Percentiles rank a stretch among this genome's conserved stretches.
phyloP scores from a whole-genome alignment of 495 filamentous ascomycete genomes.

The Aspergillus carlsbadensis region DNA sequence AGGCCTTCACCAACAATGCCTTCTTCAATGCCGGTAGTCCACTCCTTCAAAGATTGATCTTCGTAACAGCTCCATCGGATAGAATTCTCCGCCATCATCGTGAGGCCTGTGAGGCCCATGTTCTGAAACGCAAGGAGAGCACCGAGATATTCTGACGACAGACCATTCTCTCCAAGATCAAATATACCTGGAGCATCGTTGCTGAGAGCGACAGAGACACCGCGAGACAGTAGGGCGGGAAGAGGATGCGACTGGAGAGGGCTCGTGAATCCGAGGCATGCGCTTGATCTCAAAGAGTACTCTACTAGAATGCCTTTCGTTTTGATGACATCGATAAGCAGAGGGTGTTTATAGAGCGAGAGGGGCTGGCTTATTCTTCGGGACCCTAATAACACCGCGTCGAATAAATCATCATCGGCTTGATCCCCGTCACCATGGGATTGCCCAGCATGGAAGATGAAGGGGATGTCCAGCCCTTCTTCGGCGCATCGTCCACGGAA shows the following conservation, averaged over 20 bases:
- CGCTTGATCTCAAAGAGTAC: slow-evolving; percentile 82
- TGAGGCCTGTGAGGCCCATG: slow-evolving; percentile 67
- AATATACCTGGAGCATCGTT: slow-evolving; percentile 86
- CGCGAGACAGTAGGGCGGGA: slow-evolving; percentile 79
- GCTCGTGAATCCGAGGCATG: slow-evolving; percentile 73
- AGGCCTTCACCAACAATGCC: slow-evolving; percentile 72
- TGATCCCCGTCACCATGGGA: slow-evolving; percentile 72
- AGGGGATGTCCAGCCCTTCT: slow-evolving; percentile 82
- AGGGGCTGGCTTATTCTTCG: slow-evolving; percentile 87
- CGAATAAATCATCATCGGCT: slow-evolving; percentile 84
- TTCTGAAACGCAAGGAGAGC: slow-evolving; percentile 83
- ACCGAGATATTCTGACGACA: slow-evolving; percentile 92
- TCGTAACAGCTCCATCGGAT: slow-evolving; percentile 87
- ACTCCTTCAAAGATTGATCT: slow-evolving; percentile 67
- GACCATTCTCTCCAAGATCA: slow-evolving; percentile 70
- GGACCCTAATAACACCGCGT: slow-evolving; percentile 83
- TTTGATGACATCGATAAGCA: slow-evolving; percentile 82
- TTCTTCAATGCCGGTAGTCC: slow-evolving; percentile 67
- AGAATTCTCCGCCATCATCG: slow-evolving; percentile 87
- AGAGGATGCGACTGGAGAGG: slow-evolving; percentile 78
- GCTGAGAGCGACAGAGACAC: slow-evolving; percentile 63
- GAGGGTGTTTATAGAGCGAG: slow-evolving; percentile 86
- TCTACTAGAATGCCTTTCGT: slow-evolving; percentile 87
- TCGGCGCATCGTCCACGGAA: slow-evolving; percentile 81
- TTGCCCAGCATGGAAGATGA: slow-evolving; percentile 94